Conservation (phyloP, 768 basidiomycete species). For the Podaxis sp. region DNA sequence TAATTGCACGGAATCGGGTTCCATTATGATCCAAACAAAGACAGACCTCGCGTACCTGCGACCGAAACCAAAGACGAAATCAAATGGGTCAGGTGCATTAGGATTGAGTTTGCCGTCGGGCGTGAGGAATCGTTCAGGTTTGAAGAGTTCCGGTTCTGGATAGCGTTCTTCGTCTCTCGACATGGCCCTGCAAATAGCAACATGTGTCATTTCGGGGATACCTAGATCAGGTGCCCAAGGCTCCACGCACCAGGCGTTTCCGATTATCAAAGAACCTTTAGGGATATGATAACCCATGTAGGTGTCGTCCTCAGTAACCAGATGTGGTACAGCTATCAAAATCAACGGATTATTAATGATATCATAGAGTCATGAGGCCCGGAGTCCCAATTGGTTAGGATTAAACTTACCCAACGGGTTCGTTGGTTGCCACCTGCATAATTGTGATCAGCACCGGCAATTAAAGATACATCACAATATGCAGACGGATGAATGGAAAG, state of each 20-base stretch:
- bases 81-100: conserved; percentile 17
- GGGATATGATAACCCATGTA: conserved; percentile 31
- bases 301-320: conserved; percentile 28
- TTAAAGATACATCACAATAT: background rate
- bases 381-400: background rate
- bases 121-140: conserved; percentile 35
- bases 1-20: conserved; percentile 4
- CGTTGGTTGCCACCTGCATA: conserved; percentile 27
- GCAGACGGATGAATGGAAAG: background rate
- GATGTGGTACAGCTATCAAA: conserved; percentile 26
- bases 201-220: background rate
- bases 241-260: conserved; percentile 31
- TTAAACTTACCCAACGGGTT: conserved; percentile 26
- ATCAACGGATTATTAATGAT: background rate
- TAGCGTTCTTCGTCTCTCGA: conserved; percentile 34
- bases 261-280: conserved; percentile 29
- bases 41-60: conserved; percentile 17
- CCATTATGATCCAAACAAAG: background rate
- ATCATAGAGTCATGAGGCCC: background rate
- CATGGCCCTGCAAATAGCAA: conserved; percentile 32
- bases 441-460: background rate
- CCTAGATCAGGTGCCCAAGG: background rate
- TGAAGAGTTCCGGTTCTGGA: conserved; percentile 34
- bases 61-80: conserved; percentile 28
- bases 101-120: conserved; percentile 17